Conservation (phyloP, 208 protist species). For the Plasmodiophora brassicae region DNA sequence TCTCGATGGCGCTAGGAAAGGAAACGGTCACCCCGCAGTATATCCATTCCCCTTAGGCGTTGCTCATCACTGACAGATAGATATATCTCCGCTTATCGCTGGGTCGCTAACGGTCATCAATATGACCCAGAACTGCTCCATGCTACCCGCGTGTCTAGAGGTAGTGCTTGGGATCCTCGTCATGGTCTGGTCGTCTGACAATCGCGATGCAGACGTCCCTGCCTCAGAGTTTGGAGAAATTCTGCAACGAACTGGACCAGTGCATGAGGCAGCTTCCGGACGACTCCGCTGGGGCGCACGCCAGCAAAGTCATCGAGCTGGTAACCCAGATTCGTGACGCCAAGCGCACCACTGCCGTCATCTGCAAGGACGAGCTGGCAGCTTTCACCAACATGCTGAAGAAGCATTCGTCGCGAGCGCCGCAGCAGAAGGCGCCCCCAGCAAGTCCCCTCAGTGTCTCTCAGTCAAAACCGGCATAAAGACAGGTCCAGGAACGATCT, state of each 20-base stretch:
- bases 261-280: neutral
- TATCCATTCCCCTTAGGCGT: neutral
- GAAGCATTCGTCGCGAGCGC: neutral
- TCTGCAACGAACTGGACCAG: neutral
- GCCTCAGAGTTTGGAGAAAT: neutral
- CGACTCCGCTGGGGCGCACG: neutral
- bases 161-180: neutral
- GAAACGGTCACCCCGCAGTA: neutral
- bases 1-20: neutral
- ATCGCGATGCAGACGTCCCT: too few species aligned
- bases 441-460: too few species aligned
- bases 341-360: neutral
- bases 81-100: neutral
- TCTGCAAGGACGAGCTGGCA: neutral
- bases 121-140: constrained; percentile 20
- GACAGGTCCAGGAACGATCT: too few species aligned
- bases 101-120: neutral
- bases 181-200: too few species aligned
- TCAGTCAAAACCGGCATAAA: too few species aligned
- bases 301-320: neutral
- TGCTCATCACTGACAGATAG: neutral
- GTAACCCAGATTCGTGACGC: neutral
- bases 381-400: neutral
- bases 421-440: too few species aligned
- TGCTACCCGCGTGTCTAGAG: neutral